These are phyloP conservation scores for Starmerella kuoi DNA, from an alignment of 805 yeast species.

Conservation along the genomic window DNA sequence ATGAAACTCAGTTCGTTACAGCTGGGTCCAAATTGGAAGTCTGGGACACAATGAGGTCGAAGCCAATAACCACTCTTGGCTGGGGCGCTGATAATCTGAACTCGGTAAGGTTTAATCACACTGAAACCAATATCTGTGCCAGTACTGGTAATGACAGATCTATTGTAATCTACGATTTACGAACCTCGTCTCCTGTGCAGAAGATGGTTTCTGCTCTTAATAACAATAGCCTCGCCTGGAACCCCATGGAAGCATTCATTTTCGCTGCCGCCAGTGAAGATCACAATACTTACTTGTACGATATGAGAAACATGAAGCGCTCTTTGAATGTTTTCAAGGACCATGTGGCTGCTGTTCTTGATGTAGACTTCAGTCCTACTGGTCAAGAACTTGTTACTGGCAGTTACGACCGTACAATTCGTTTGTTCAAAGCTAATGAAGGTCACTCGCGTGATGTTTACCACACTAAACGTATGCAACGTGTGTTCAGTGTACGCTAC, in stretches of 20 bases:
- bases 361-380: conserved; percentile 89
- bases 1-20: conserved; percentile 65
- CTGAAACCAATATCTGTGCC: conserved; percentile 81
- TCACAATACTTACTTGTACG: conserved; percentile 88
- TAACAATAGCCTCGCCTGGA: conserved; percentile 83
- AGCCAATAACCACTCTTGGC: conserved; percentile 62
- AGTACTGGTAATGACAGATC: conserved; percentile 79
- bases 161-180: conserved; percentile 74
- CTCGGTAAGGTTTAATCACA: conserved; percentile 73
- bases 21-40: conserved; percentile 82
- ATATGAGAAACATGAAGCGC: conserved; percentile 80
- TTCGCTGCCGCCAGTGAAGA: conserved; percentile 91
- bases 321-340: conserved; percentile 82
- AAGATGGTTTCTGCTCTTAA: conserved; percentile 72
- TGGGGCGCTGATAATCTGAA: conserved; percentile 96
- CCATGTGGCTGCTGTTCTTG: conserved; percentile 92
- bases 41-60: conserved; percentile 81
- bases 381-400: conserved; percentile 95
- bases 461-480: conserved; percentile 97
- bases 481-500: conserved; percentile 69
- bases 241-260: conserved; percentile 93
- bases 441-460: conserved; percentile 94
- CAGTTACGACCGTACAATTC: conserved; percentile 83
- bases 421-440: conserved; percentile 60
- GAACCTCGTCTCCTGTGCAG: conserved; percentile 87